Evolutionary conservation across 2,329 filamentous ascomycete species (phyloP).

Genomic region (Fusarium sp.): DNA sequence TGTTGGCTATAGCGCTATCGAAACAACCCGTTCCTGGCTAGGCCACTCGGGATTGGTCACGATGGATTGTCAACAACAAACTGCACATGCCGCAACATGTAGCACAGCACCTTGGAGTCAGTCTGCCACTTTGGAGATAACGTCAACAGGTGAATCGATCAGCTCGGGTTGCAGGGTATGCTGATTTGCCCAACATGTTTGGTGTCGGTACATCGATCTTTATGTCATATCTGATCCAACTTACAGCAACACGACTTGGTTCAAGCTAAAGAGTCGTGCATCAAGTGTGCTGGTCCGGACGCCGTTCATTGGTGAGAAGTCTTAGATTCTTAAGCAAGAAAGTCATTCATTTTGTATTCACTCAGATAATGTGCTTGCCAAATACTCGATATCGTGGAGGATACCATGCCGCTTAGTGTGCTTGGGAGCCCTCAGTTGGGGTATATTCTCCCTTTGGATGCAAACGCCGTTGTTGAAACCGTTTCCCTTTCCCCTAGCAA

Average conservation of each 20-base stretch:
- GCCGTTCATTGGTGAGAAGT: slow-evolving; percentile 21
- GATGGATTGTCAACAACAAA: neutral
- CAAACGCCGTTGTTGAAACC: slow-evolving; percentile 66
- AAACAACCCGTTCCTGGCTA: slow-evolving; percentile 18
- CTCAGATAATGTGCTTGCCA: slow-evolving; percentile 43
- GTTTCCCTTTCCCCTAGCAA: slow-evolving; percentile 55
- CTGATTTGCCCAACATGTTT: slow-evolving; percentile 13
- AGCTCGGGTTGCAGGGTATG: slow-evolving; percentile 7
- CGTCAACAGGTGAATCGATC: slow-evolving; percentile 3
- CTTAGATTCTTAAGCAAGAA: slow-evolving; percentile 39
- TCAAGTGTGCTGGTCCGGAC: slow-evolving; percentile 17
- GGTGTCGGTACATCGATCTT: slow-evolving; percentile 11
- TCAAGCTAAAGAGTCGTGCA: neutral
- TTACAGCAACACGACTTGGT: slow-evolving; percentile 9
- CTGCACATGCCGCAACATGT: slow-evolving; percentile 4
- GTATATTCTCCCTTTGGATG: slow-evolving; percentile 47
- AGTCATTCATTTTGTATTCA: slow-evolving; percentile 42
- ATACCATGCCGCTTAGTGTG: slow-evolving; percentile 50
- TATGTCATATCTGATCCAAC: slow-evolving; percentile 18
- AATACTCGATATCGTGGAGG: slow-evolving; percentile 54
- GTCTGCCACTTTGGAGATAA: slow-evolving; percentile 3
- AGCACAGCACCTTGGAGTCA: neutral
- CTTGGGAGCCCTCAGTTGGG: slow-evolving; percentile 45
- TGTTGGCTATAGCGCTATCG: slow-evolving; percentile 2
- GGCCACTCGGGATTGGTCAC: slow-evolving; percentile 19